Conservation (phyloP, 257 asterid species). For the Solanum dulcamara region DNA sequence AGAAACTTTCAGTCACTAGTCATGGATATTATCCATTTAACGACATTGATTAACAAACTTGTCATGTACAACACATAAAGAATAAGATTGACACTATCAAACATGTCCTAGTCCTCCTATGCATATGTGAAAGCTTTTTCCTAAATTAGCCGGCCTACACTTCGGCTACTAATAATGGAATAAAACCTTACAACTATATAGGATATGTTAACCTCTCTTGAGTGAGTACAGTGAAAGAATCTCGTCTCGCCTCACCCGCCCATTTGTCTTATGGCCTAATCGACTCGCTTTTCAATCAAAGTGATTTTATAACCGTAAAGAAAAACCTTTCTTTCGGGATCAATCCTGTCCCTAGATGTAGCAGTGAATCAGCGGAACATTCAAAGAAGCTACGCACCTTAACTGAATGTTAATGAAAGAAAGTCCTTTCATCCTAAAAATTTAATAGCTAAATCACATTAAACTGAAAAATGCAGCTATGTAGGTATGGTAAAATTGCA, state of each 20-base stretch:
- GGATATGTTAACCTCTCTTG: background rate
- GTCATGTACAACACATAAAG: background rate
- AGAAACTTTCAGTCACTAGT: background rate
- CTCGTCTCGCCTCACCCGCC: background rate
- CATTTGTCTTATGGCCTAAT: background rate
- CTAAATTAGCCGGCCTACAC: background rate
- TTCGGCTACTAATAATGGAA: background rate
- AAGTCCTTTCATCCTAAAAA: background rate
- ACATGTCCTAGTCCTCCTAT: background rate
- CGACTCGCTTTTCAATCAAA: background rate
- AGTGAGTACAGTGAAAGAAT: background rate
- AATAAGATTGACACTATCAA: background rate
- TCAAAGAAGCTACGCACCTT: background rate
- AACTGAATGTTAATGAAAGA: background rate
- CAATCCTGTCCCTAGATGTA: background rate
- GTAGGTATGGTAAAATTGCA: background rate
- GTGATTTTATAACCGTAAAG: background rate
- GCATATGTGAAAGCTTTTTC: background rate
- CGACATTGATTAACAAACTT: background rate
- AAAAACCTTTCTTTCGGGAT: too few species aligned
- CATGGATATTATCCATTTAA: constrained; percentile 1
- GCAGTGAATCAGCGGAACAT: background rate
- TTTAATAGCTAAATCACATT: background rate
- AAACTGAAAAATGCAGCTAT: background rate
- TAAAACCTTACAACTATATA: background rate